phyloP scores from a whole-genome alignment of 2,329 filamentous ascomycete species.

The Beauveria australis region DNA sequence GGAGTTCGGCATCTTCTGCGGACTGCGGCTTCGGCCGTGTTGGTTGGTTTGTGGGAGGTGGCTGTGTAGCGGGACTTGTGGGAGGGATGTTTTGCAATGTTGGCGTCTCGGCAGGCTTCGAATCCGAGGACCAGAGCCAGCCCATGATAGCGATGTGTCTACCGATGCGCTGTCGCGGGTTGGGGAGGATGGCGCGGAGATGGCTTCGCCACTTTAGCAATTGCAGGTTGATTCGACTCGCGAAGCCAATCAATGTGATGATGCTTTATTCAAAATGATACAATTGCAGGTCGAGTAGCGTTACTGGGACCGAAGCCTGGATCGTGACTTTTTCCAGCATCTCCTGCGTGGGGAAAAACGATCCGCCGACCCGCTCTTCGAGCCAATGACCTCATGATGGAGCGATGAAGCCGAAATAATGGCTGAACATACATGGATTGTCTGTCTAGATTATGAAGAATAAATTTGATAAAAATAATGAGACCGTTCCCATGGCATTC shows the following conservation, averaged over 20 bases:
- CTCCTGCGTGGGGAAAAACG: constrained; percentile 6
- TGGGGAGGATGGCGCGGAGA: not conserved
- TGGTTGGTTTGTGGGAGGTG: constrained; percentile 16
- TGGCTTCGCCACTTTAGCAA: not conserved
- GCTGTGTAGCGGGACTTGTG: constrained; percentile 14
- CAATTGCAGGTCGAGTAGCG: not conserved
- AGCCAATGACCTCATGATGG: constrained; percentile 5
- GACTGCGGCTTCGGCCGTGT: constrained; percentile 30
- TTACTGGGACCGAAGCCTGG: not conserved
- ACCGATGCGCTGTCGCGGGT: not conserved
- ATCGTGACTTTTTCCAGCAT: not conserved
- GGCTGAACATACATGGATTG: no score
- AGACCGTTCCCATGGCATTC: no score
- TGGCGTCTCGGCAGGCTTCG: constrained; percentile 18
- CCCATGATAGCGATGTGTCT: constrained; percentile 38
- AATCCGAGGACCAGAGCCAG: constrained; percentile 48
- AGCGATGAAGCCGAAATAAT: not conserved
- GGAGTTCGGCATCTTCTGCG: constrained; percentile 31
- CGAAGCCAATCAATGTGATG: not conserved
- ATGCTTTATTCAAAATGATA: not conserved
- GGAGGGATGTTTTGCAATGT: constrained; percentile 18
- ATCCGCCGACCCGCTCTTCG: constrained; percentile 6
- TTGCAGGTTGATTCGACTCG: not conserved
- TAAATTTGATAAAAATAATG: not conserved
- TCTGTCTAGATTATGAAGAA: no score